A percentile compares a stretch with the other conserved stretches of the same genome.
These are phyloP conservation scores for Penicillium sp. DNA, from an alignment of 2,329 filamentous ascomycete species.

Conservation along the genomic window DNA sequence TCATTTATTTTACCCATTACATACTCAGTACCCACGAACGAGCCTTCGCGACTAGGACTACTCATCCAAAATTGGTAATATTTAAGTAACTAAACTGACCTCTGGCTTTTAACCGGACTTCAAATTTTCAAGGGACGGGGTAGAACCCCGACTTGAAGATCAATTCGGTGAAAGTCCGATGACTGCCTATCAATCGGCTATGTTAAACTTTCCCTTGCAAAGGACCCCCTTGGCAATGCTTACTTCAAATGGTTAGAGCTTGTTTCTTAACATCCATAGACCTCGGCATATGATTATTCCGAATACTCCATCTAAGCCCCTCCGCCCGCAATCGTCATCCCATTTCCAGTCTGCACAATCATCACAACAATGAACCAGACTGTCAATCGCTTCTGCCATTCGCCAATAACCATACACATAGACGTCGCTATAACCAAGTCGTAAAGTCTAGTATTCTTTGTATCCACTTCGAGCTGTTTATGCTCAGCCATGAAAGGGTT, in stretches of 20 bases:
- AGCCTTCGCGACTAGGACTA: too few relatives aligned
- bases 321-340: not conserved
- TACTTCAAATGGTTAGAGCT: not conserved
- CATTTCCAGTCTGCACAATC: not conserved
- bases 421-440: conserved; percentile 14
- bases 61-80: too few relatives aligned
- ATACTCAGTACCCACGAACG: too few relatives aligned
- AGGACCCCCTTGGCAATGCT: not conserved
- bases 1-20: too few relatives aligned
- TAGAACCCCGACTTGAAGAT: not conserved
- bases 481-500: not conserved
- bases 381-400: conserved; percentile 10
- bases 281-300: not conserved
- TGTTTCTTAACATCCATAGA: not conserved
- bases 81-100: too few relatives aligned
- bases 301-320: too few relatives aligned
- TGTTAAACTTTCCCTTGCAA: not conserved
- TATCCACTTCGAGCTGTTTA: not conserved
- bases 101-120: not conserved
- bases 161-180: not conserved
- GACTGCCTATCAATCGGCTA: not conserved
- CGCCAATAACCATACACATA: conserved; percentile 19
- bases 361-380: not conserved
- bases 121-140: not conserved
- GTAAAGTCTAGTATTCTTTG: conserved; percentile 3